Conservation (phyloP, 495 filamentous ascomycete species). For the Trichoderma erinaceum region DNA sequence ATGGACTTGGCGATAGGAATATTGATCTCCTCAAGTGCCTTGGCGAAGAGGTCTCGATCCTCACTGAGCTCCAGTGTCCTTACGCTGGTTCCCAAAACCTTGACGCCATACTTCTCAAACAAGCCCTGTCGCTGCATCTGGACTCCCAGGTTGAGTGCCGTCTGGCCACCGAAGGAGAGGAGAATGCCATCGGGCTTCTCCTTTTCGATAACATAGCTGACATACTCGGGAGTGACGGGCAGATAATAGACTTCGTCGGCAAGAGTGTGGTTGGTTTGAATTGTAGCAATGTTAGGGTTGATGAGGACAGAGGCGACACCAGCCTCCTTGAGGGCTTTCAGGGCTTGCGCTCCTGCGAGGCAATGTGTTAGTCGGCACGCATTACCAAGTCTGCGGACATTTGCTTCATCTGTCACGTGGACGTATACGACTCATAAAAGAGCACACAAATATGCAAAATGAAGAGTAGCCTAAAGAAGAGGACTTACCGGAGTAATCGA, state of each 20-base stretch:
- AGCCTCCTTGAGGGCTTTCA: slow-evolving; percentile 96
- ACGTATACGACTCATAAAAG: not conserved
- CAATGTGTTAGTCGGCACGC: not conserved
- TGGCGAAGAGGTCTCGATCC: slow-evolving; percentile 91
- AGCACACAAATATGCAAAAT: not conserved
- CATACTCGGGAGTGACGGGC: slow-evolving; percentile 91
- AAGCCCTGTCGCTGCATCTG: slow-evolving; percentile 95
- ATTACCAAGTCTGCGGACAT: slow-evolving; percentile 5
- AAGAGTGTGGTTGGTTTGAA: slow-evolving; percentile 92
- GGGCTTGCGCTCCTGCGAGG: slow-evolving; percentile 76
- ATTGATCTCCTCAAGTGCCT: slow-evolving; percentile 81
- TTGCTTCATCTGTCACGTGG: slow-evolving; percentile 6
- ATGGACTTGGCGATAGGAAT: slow-evolving; percentile 96
- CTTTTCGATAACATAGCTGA: slow-evolving; percentile 91
- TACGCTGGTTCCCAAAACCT: slow-evolving; percentile 89
- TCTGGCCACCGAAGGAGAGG: slow-evolving; percentile 95
- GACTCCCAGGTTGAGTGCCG: slow-evolving; percentile 90
- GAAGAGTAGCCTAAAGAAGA: slow-evolving; percentile 16
- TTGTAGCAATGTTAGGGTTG: slow-evolving; percentile 98
- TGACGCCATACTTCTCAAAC: slow-evolving; percentile 90
- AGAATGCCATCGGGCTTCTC: slow-evolving; percentile 96
- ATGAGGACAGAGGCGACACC: slow-evolving; percentile 93
- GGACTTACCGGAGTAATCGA: slow-evolving; percentile 87
- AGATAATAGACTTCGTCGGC: slow-evolving; percentile 99
- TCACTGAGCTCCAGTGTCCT: slow-evolving; percentile 92